Evolutionary conservation across 2,329 filamentous ascomycete genomes (phyloP), one percentile per base, ranked within the genome.

Genomic region (Hymenoscyphus repandus): DNA sequence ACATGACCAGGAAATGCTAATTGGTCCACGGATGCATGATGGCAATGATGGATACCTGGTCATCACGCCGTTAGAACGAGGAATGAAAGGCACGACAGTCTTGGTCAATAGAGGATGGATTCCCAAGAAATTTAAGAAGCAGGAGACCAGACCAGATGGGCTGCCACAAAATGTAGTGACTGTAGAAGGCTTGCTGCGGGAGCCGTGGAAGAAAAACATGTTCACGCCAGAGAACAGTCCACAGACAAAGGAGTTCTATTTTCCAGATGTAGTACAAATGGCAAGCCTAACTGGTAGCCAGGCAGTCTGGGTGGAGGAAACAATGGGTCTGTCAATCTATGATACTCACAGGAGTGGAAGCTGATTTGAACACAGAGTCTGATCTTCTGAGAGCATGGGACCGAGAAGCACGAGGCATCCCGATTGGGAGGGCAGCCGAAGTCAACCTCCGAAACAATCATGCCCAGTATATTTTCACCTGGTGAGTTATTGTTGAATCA

Each of bases 401-500:
- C 62, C 82, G 90, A 64, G 80, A 88, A 65, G 77, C 79, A 12
- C 87, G 86, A 62, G 93, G 93, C 27, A 85, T 96, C 53, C 93
- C 93, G 1, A 92, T 96, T 66, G 93, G 91, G 12, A 80, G 92
- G 65, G 74, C 89, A 6, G 80, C 93, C 4, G 90, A 95, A 71
- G 91, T 99, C 54, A 95, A 95, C 67, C 74, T 99, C 65, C 82
- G 90, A 68, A 99, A 99, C 68, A 97, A 95, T 71, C 93, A 99
- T 70, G 84, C 89, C 57, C 93, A 97, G 75, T 99, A 99, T 70
- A 99, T 99, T 61, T 93, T 96, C 69, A 99, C 93, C 59, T 99
- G 93, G 93, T 97, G 81, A 37, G 40, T 31, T 34, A 36, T 9
- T 36, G 6, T 27, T 20, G 47, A 34, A 20, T 44, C 37, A 18